Conservation (phyloP, 2,329 filamentous ascomycete species). For the Alternaria alternata region DNA sequence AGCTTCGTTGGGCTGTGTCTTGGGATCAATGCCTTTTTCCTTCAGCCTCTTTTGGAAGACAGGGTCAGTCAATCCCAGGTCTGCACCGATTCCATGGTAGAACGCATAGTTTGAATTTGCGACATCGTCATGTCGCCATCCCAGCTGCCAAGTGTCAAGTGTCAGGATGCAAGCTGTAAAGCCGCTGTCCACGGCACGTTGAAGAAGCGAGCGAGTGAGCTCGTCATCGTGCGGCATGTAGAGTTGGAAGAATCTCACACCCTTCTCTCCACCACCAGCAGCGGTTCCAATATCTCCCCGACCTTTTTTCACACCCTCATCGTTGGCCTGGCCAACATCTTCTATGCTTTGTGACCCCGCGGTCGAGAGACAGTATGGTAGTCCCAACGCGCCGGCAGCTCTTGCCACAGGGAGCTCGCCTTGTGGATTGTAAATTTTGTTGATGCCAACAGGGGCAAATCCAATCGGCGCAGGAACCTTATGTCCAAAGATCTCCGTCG, state of each 20-base stretch:
- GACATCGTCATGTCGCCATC: constrained; percentile 67
- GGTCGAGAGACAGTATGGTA: constrained; percentile 68
- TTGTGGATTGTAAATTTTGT: constrained; percentile 68
- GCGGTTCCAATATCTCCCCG: constrained; percentile 9
- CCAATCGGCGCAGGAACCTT: constrained; percentile 67
- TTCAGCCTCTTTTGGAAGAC: constrained; percentile 65
- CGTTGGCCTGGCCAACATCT: constrained; percentile 65
- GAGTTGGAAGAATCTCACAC: constrained; percentile 67
- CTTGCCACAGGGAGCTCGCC: constrained; percentile 68
- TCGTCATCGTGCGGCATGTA: constrained; percentile 71
- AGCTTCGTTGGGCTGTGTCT: constrained; percentile 61
- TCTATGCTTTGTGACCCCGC: constrained; percentile 66
- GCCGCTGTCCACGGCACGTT: constrained; percentile 62
- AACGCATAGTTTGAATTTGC: constrained; percentile 68
- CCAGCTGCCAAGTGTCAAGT: constrained; percentile 69
- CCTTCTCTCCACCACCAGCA: constrained; percentile 12
- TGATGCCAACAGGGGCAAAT: constrained; percentile 72
- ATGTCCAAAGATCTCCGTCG: constrained; percentile 67
- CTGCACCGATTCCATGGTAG: constrained; percentile 67
- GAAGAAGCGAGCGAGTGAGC: constrained; percentile 63
- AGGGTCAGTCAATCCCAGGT: constrained; percentile 66
- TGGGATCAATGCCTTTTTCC: constrained; percentile 62
- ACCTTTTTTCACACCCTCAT: constrained; percentile 36
- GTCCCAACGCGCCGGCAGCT: constrained; percentile 65
- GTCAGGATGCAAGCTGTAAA: constrained; percentile 68